These are phyloP conservation scores for Dendrobium huoshanense DNA, from an alignment of 106 monocot species.

Conservation along the genomic window DNA sequence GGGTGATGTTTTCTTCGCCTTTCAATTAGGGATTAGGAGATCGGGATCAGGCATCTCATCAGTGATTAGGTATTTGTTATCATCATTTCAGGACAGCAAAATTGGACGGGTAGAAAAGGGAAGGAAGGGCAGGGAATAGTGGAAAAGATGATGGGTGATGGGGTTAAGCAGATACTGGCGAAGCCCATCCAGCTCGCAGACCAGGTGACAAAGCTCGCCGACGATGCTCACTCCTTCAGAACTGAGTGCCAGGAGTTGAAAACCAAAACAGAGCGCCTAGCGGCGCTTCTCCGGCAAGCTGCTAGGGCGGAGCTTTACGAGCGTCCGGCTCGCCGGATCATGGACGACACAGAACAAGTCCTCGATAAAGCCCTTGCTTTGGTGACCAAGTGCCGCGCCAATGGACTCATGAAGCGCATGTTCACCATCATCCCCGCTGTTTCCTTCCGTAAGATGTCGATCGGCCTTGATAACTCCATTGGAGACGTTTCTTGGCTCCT, in stretches of 20 bases:
- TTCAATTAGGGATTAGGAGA: background rate
- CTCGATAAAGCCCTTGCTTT: slow-evolving; percentile 51
- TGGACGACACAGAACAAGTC: slow-evolving; percentile 60
- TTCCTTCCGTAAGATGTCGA: slow-evolving; percentile 51
- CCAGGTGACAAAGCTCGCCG: slow-evolving; percentile 42
- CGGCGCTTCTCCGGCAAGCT: slow-evolving; percentile 53
- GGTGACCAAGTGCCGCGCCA: slow-evolving; percentile 44
- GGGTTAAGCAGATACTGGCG: slow-evolving; percentile 44
- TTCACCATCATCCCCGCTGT: slow-evolving; percentile 51
- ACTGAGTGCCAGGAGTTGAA: slow-evolving; percentile 52
- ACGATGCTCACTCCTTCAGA: slow-evolving; percentile 27
- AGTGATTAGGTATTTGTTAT: background rate
- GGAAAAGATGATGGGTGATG: slow-evolving; percentile 47
- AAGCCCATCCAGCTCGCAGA: slow-evolving; percentile 66
- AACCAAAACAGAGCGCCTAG: slow-evolving; percentile 34
- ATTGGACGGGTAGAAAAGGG: background rate
- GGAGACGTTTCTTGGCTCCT: slow-evolving; percentile 76
- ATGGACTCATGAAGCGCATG: slow-evolving; percentile 36
- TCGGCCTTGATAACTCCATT: slow-evolving; percentile 60
- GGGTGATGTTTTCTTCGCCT: background rate
- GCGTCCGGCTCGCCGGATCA: slow-evolving; percentile 67
- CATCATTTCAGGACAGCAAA: background rate
- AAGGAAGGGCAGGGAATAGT: too few species aligned
- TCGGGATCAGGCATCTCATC: background rate
- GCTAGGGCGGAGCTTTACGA: slow-evolving; percentile 65